Evolutionary conservation across 2,329 filamentous ascomycete genomes (phyloP).

Genomic region (Aspergillus clavatus): DNA sequence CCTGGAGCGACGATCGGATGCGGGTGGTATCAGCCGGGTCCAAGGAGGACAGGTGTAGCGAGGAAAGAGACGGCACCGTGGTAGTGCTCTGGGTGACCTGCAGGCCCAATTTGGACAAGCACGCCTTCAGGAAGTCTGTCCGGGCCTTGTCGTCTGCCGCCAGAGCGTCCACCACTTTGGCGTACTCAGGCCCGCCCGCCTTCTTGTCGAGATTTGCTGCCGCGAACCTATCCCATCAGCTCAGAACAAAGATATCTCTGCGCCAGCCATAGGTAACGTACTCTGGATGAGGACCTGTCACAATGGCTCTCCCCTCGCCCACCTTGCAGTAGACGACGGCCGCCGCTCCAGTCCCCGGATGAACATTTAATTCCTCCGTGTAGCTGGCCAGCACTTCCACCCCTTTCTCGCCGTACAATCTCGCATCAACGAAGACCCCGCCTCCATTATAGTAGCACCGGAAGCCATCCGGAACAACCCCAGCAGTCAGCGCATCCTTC

Average conservation of each 20-base stretch:
- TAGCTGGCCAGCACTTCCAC: slow-evolving; percentile 82
- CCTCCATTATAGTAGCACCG: slow-evolving; percentile 90
- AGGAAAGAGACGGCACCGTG: slow-evolving; percentile 72
- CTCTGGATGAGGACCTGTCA: slow-evolving; percentile 93
- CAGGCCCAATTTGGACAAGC: slow-evolving; percentile 75
- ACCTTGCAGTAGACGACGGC: slow-evolving; percentile 80
- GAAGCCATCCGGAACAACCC: slow-evolving; percentile 57
- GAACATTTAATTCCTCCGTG: slow-evolving; percentile 66
- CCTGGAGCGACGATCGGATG: slow-evolving; percentile 57
- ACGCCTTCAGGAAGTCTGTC: slow-evolving; percentile 70
- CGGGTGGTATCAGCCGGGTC: slow-evolving; percentile 63
- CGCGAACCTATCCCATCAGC: slow-evolving; percentile 62
- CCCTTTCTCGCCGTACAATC: slow-evolving; percentile 55
- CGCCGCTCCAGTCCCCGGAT: slow-evolving; percentile 66
- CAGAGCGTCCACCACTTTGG: slow-evolving; percentile 63
- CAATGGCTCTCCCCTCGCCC: slow-evolving; percentile 70
- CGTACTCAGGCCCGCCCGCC: slow-evolving; percentile 63
- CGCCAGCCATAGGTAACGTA: slow-evolving; percentile 41
- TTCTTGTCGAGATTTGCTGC: slow-evolving; percentile 69
- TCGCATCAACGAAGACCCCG: slow-evolving; percentile 81
- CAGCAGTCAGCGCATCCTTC: slow-evolving; percentile 53
- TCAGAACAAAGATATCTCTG: slow-evolving; percentile 11
- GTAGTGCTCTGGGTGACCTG: slow-evolving; percentile 65
- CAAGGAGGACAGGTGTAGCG: slow-evolving; percentile 72
- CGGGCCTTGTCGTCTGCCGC: slow-evolving; percentile 65